Conservation (phyloP, 1,284 basidiomycete genomes). For the Schizophyllum commune region DNA sequence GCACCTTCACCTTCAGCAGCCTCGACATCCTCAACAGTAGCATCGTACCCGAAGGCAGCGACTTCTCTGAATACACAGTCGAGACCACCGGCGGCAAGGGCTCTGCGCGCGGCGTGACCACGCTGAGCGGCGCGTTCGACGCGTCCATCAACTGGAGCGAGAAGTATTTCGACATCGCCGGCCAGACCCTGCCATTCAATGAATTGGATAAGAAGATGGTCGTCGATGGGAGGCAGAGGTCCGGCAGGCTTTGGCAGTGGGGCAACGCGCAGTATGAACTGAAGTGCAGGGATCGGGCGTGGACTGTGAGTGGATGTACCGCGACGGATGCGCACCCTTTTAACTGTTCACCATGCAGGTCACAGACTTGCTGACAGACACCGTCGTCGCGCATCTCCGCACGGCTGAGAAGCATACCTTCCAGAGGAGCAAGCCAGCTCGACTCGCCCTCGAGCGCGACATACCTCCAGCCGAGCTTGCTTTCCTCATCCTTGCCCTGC, state of each 20-base stretch:
- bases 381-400: background rate
- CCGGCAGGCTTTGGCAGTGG: background rate
- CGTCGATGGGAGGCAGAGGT: background rate
- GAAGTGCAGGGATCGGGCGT: background rate
- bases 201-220: background rate
- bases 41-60: background rate
- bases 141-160: background rate
- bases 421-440: background rate
- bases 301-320: background rate
- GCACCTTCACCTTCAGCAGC: background rate
- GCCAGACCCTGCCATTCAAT: background rate
- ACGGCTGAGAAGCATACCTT: background rate
- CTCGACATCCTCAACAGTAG: background rate
- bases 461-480: background rate
- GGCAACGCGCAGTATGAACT: background rate
- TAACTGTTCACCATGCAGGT: too few relatives aligned
- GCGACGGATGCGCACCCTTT: background rate
- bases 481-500: background rate
- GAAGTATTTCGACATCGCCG: background rate
- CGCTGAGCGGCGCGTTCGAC: background rate
- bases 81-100: background rate
- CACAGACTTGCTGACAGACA: background rate
- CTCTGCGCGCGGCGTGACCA: background rate
- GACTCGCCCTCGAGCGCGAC: background rate
- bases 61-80: background rate